A percentile compares a stretch with the other conserved stretches of the same genome.
Evolutionary conservation across 2,329 filamentous ascomycete genomes (phyloP).

Genomic region (Phyllachora maydis): DNA sequence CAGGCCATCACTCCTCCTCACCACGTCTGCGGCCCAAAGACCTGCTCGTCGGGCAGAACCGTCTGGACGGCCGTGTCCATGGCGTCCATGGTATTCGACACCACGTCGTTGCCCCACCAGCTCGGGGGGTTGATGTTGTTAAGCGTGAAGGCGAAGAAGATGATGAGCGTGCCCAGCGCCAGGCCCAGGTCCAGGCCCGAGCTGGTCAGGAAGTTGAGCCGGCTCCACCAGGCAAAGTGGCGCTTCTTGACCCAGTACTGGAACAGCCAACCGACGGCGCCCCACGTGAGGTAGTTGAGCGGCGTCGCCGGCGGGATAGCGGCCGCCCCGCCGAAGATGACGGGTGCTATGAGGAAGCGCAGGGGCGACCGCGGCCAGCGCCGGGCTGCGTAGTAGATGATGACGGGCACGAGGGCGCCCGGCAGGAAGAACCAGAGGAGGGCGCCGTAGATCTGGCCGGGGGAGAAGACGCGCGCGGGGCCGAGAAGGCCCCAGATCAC

Average conservation of each 20-base stretch:
- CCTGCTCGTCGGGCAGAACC: conserved; percentile 27
- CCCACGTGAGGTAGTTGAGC: conserved; percentile 58
- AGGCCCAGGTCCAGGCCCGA: conserved; percentile 50
- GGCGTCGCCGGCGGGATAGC: conserved; percentile 46
- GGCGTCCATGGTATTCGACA: conserved; percentile 39
- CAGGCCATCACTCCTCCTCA: too few species aligned
- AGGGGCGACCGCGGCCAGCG: conserved; percentile 27
- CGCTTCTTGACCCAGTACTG: conserved; percentile 45
- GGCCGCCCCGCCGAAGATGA: conserved; percentile 39
- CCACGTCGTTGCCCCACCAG: conserved; percentile 50
- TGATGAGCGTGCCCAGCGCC: conserved; percentile 42
- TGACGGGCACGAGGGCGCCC: conserved; percentile 29
- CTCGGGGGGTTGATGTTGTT: conserved; percentile 35
- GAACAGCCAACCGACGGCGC: conserved; percentile 48
- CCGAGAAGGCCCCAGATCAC: conserved; percentile 50
- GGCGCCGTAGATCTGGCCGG: conserved; percentile 37
- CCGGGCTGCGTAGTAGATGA: conserved; percentile 26
- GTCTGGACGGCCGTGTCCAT: conserved; percentile 35
- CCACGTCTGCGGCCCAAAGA: conserved; percentile 40
- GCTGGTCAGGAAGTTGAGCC: conserved; percentile 52
- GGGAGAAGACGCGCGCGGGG: conserved; percentile 40
- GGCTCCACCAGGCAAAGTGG: conserved; percentile 50
- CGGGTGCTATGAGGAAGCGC: conserved; percentile 35
- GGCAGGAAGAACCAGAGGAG: conserved; percentile 38
- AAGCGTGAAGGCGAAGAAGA: conserved; percentile 50